A percentile compares a stretch with the other conserved stretches of the same genome.
phyloP scores from a whole-genome alignment of 208 protist genomes.

The Wallacemonas sp. region DNA sequence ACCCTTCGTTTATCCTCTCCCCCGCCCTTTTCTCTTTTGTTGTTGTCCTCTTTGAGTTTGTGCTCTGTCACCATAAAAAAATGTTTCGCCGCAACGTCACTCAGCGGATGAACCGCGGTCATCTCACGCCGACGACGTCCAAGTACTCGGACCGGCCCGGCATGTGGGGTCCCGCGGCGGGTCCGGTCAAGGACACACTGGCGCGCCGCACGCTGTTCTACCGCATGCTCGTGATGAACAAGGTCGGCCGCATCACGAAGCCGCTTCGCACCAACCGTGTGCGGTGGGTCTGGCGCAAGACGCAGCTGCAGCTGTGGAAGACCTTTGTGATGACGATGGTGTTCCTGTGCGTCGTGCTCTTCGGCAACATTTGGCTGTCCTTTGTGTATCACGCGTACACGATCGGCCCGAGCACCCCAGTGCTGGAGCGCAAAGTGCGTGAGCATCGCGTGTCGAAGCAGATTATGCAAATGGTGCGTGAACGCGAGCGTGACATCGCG shows the following conservation, averaged over 20 bases:
- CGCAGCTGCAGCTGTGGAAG: constrained; percentile 86
- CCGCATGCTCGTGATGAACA: constrained; percentile 86
- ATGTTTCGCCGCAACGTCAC: constrained; percentile 69
- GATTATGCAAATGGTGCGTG: constrained; percentile 91
- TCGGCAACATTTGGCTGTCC: constrained; percentile 84
- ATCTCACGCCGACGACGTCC: constrained; percentile 73
- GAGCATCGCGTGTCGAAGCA: constrained; percentile 90
- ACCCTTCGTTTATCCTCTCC: background rate
- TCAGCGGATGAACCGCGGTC: constrained; percentile 70
- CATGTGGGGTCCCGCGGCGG: constrained; percentile 83
- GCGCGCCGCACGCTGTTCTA: constrained; percentile 84
- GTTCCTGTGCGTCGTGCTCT: constrained; percentile 73
- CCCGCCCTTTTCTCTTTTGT: constrained; percentile 8
- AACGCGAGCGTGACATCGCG: constrained; percentile 76
- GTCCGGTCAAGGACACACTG: constrained; percentile 84
- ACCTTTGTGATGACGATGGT: constrained; percentile 88
- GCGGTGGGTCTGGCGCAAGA: constrained; percentile 86
- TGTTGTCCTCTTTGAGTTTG: no score
- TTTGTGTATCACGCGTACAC: constrained; percentile 92
- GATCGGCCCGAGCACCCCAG: constrained; percentile 79
- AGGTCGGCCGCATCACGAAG: constrained; percentile 82
- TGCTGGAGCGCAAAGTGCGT: constrained; percentile 88
- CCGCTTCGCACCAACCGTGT: constrained; percentile 80
- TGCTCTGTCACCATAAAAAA: no score
- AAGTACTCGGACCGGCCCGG: constrained; percentile 87